Evolutionary conservation across 2,329 filamentous ascomycete species (phyloP).

Genomic region (Colletotrichum theobromicola): DNA sequence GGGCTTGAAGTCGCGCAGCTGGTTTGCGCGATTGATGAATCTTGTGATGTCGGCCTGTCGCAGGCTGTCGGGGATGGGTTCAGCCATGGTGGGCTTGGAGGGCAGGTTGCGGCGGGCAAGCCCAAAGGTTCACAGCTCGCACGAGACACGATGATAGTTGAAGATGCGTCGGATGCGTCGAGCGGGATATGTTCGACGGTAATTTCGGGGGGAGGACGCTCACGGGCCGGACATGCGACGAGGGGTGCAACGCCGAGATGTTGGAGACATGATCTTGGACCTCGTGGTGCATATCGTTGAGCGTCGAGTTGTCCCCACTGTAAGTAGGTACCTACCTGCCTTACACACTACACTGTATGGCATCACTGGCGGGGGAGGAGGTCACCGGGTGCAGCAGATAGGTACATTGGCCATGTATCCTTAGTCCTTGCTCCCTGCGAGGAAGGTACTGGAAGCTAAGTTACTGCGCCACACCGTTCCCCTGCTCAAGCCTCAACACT

Average conservation of each 20-base stretch:
- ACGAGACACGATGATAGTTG: background rate
- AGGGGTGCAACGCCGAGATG: background rate
- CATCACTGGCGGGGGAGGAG: constrained; percentile 8
- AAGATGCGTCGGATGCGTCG: background rate
- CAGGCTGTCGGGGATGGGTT: constrained; percentile 72
- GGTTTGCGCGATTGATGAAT: constrained; percentile 81
- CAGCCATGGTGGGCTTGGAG: constrained; percentile 65
- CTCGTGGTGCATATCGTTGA: background rate
- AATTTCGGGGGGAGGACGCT: background rate
- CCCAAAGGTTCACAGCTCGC: background rate
- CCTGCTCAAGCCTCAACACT: background rate
- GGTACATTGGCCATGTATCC: background rate
- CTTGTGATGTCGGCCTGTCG: constrained; percentile 83
- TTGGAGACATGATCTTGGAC: constrained; percentile 9
- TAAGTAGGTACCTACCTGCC: too few species aligned
- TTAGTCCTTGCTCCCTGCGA: background rate
- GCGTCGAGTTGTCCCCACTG: background rate
- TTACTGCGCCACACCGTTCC: background rate
- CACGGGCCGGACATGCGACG: constrained; percentile 14
- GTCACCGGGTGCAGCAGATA: background rate
- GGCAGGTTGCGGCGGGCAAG: background rate
- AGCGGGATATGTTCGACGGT: background rate
- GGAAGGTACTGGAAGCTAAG: background rate
- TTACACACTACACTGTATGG: too few species aligned
- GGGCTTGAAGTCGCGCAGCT: constrained; percentile 85